Evolutionary conservation across 2,329 filamentous ascomycete species (phyloP), one percentile per base, ranked within the genome.

Genomic region (Alternaria arborescens): DNA sequence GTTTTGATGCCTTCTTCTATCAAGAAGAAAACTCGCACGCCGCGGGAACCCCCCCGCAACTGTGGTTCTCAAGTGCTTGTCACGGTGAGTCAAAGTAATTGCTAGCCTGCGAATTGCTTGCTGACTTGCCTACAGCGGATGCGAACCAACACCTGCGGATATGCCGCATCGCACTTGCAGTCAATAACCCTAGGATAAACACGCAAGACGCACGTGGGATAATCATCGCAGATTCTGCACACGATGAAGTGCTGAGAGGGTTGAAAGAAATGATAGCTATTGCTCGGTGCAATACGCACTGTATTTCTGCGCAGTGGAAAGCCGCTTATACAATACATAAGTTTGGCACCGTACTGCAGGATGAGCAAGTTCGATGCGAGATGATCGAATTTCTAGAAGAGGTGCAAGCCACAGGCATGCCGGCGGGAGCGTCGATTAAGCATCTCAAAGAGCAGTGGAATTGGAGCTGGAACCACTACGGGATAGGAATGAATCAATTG

Each of bases 341-440:
- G 36, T 70, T 64, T 47, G 62, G 55, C n/a, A 50, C 20, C 5
- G 24, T 60, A 44, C 11, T 68, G 28, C 34, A 55, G 6, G 52
- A 67, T 18, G 38, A 58, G 1, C 16, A 30, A 11, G 67, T 65
- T 41, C 66, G 59, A 20, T 54, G 41, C 8, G 63, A 61, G 42
- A 65, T 67, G 41, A 62, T 71, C 6, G 46, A 65, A 32, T 71
- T 70, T 46, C 47, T 71, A 18, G 64, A 68, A 22, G 67, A 70
- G 43, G 62, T 64, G 11, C 60, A 68, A 3, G 43, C 46, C 34
- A 57, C 61, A 36, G 65, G 62, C 10, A 70, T 65, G 61, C 54
- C 64, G 46, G 70, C 65, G 18, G 34, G 54, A 22, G 24, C 48
- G 20, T 58, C 66, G 11, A 54, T 67, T 40, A 47, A 60, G 18